Evolutionary conservation across 2,329 filamentous ascomycete species (phyloP).

Genomic region (Aspergillus aculeatus): DNA sequence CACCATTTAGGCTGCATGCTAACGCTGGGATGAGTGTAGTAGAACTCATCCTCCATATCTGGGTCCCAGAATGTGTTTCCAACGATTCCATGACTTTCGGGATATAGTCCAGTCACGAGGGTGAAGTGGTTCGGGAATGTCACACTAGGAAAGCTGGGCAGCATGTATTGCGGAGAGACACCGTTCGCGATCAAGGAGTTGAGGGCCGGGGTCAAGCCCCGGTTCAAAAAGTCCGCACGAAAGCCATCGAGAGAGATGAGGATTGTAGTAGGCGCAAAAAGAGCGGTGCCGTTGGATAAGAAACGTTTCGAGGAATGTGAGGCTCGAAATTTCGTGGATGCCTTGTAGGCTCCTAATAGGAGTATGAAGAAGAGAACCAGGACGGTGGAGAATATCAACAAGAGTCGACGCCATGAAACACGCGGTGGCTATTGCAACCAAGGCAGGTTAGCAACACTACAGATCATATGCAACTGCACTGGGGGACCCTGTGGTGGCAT

Average conservation of each 20-base stretch:
- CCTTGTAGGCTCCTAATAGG: slow-evolving; percentile 56
- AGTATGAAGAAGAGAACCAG: slow-evolving; percentile 55
- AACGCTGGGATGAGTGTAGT: slow-evolving; percentile 72
- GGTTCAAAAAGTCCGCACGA: slow-evolving; percentile 85
- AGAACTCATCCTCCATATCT: slow-evolving; percentile 72
- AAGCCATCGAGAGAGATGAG: slow-evolving; percentile 94
- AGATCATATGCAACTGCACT: neutral
- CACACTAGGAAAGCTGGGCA: slow-evolving; percentile 89
- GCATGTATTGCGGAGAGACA: slow-evolving; percentile 88
- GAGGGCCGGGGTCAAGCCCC: slow-evolving; percentile 78
- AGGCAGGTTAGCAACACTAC: neutral
- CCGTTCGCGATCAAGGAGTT: slow-evolving; percentile 76
- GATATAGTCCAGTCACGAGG: slow-evolving; percentile 85
- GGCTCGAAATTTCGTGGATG: slow-evolving; percentile 44
- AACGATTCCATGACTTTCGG: slow-evolving; percentile 88
- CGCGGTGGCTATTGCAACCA: slow-evolving; percentile 18
- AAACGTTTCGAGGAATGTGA: slow-evolving; percentile 25
- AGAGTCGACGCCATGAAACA: slow-evolving; percentile 33
- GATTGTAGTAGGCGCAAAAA: slow-evolving; percentile 89
- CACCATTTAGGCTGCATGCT: slow-evolving; percentile 91
- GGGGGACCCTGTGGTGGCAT: slow-evolving; percentile 6
- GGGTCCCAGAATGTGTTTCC: slow-evolving; percentile 96
- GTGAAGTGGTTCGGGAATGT: slow-evolving; percentile 98
- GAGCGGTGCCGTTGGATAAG: slow-evolving; percentile 76
- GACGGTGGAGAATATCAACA: slow-evolving; percentile 47